Evolutionary conservation across 192 early-diverging fungal species (phyloP), one percentile per base, ranked within the genome.

Genomic region (Coemansia sp.): DNA sequence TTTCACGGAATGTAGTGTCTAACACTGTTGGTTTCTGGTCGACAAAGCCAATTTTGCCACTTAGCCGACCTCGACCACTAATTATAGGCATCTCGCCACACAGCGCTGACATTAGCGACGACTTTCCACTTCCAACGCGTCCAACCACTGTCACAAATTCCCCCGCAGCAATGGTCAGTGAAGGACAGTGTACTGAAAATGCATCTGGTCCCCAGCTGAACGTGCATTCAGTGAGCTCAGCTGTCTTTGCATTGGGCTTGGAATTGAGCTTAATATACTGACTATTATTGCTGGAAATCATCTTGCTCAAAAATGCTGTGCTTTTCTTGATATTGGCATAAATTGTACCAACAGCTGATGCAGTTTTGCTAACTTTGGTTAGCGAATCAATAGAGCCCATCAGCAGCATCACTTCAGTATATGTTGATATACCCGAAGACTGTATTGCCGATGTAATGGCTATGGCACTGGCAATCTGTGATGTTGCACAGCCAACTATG

Each of bases 101-200:
- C 39, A 41, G 2, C 0, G 39, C 39, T 15, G 39, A 41, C 3
- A 41, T 14, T 10, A 41, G 3, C 0, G 39, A 41, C 0, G 39
- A 41, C 14, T 41, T 41, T 10, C 39, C 39, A 41, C 39, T 14
- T 10, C 39, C 39, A 10, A 41, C 10, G 0, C 14, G 9, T 2
- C 39, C 39, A 10, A 41, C 39, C 1, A 41, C 12, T 41, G 39
- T 41, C 7, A 41, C 39, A 41, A 41, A 41, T 2, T 41, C 39
- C 0, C 39, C 39, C 0, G 14, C 39, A 41, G 39, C 12, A 41
- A 45, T 12, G 2, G 15, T n/a, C 5, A 45, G 41, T 1, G 15
- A n/a, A n/a, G 92, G 76, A 17, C 87, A 67, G 35, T 87, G 72
- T 7, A 94, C 72, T 2, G 87, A 82, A 2, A 86, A 80, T 17